Conservation (phyloP, 2,329 filamentous ascomycete genomes). For the Zopfia rhizophila region DNA sequence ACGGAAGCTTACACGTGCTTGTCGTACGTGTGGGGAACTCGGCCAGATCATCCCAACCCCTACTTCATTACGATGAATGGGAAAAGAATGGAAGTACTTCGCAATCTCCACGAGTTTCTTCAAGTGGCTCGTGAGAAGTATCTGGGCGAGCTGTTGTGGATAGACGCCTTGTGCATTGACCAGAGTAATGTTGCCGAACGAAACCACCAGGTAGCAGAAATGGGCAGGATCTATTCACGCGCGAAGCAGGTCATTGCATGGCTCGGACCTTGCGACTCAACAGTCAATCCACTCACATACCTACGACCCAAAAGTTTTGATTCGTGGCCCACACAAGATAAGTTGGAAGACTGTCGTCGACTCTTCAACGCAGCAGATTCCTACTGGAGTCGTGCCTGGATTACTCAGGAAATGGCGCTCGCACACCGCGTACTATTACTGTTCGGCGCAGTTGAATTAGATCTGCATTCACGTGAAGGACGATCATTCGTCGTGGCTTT, state of each 20-base stretch:
- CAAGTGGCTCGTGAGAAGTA: too few relatives aligned
- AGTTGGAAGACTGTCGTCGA: too few relatives aligned
- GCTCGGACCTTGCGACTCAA: constrained; percentile 29
- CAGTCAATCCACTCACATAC: too few relatives aligned
- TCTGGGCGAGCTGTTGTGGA: too few relatives aligned
- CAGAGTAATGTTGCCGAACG: constrained; percentile 11
- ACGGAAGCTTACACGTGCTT: too few relatives aligned
- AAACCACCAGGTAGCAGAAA: constrained; percentile 16
- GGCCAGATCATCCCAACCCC: too few relatives aligned
- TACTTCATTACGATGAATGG: too few relatives aligned
- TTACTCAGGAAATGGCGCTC: constrained; percentile 15
- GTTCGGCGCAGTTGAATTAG: not conserved
- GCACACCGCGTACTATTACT: not conserved
- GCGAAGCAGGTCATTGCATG: constrained; percentile 8
- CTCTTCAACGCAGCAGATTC: constrained; percentile 30
- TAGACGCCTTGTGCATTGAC: constrained; percentile 21
- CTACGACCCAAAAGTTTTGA: too few relatives aligned
- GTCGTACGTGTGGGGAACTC: too few relatives aligned
- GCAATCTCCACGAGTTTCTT: too few relatives aligned
- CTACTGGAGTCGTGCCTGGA: constrained; percentile 41
- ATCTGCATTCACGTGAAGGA: not conserved
- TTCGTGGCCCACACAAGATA: too few relatives aligned
- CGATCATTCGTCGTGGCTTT: constrained; percentile 2
- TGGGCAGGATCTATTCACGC: constrained; percentile 12
- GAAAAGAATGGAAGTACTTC: too few relatives aligned